Conservation (phyloP, 75 land plant species). For the Cunninghamia lanceolata region DNA sequence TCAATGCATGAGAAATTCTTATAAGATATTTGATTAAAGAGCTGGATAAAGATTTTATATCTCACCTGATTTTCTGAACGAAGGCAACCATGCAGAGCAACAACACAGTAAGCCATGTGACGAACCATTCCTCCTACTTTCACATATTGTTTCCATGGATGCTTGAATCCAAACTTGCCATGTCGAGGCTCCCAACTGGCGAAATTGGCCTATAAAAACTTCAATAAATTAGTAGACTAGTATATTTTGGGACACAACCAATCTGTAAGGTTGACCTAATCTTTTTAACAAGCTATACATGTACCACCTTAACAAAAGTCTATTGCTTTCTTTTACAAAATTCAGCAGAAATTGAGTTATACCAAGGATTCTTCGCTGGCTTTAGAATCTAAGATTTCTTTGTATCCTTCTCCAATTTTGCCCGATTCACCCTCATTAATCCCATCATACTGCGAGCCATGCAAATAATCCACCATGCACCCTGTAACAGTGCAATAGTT, state of each 20-base stretch:
- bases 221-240: too few relatives aligned
- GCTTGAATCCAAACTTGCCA: conserved; percentile 34
- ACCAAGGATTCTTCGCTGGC: conserved; percentile 32
- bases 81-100: conserved; percentile 14
- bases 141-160: conserved; percentile 62
- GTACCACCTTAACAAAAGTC: neutral
- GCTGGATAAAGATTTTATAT: too few relatives aligned
- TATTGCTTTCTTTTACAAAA: neutral
- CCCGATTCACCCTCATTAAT: neutral
- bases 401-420: conserved; percentile 29
- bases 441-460: neutral
- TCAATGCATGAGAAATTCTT: neutral
- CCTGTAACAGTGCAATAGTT: neutral
- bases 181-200: conserved; percentile 68
- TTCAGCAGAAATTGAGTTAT: neutral
- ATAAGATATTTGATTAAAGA: neutral
- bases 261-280: neutral
- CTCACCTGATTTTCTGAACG: conserved; percentile 11
- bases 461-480: neutral
- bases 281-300: neutral
- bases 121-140: conserved; percentile 35
- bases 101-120: conserved; percentile 32
- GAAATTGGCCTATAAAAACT: conserved; percentile 37
- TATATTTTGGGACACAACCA: neutral
- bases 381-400: conserved; percentile 46